Evolutionary conservation across 495 filamentous ascomycete species (phyloP), one percentile per base, ranked within the genome.

Genomic region (Tuber calosporum): DNA sequence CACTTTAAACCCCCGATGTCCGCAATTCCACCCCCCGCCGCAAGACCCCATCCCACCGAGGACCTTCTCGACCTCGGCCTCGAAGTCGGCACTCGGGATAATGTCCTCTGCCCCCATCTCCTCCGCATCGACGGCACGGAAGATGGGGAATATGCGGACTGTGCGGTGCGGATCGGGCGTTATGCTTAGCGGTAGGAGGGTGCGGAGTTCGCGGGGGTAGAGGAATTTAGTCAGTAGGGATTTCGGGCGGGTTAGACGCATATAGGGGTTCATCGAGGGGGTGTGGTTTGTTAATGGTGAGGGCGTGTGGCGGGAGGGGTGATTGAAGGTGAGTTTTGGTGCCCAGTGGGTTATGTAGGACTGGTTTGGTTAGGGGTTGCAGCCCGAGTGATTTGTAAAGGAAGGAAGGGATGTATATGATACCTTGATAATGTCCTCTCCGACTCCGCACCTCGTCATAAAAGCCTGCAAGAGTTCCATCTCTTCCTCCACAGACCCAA

Each of bases 201-300:
- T 43, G 30, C 43, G 72, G 30, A 79, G 72, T 30, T 79, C 76
- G 37, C 45, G 69, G 7, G 76, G 77, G 38, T 62, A 48, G 34
- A 79, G 76, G 43, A 79, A 79, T 62, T 79, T 79, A 17, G 79
- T 36, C 17, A 79, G 22, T 9, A 79, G 72, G 15, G 73, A 37
- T 34, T 79, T 77, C 34, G 68, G 69, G 4, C 38, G 30, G 48
- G 39, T 9, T 48, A 67, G 41, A 1, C 15, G 13, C 37, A 40
- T 37, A 6, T 48, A 30, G 0, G 40, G 40, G 7, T 41, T 38
- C 8, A 22, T 38, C 13, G 39, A 40, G 53, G 36, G 7, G 20
- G 20, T 70, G 40, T 11, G 58, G 30, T 67, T 66, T 30, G 4
- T 17, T 26, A 40, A 37, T 26, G 53, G 17, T 34, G 26, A 17